Conservation (phyloP, 1,139 yeast genomes). For the Meyerozyma guilliermondii region DNA sequence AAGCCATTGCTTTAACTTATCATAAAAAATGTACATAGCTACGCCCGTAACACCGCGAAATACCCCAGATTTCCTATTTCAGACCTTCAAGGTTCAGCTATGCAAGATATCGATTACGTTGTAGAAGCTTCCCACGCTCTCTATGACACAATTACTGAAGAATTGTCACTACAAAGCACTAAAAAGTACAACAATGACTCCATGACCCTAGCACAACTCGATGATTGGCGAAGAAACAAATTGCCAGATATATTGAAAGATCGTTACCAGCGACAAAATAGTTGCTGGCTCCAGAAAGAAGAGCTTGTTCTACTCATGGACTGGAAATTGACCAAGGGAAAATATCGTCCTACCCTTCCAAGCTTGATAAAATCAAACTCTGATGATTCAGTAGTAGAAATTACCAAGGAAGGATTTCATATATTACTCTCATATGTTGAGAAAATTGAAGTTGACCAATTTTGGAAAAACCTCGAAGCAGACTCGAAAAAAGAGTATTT, state of each 20-base stretch:
- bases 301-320: conserved; percentile 41
- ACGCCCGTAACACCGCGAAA: not conserved
- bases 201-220: conserved; percentile 28
- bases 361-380: conserved; percentile 35
- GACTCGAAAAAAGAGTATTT: conserved; percentile 12
- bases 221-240: conserved; percentile 27
- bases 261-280: conserved; percentile 15
- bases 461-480: conserved; percentile 8
- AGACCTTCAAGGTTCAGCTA: not conserved
- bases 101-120: not conserved
- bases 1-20: conserved; percentile 1
- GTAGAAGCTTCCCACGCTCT: conserved; percentile 9
- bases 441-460: conserved; percentile 4
- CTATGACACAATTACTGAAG: conserved; percentile 13
- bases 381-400: conserved; percentile 18
- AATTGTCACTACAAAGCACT: conserved; percentile 13
- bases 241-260: conserved; percentile 21
- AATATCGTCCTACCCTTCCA: conserved; percentile 41
- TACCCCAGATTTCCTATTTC: not conserved
- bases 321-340: conserved; percentile 48
- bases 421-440: conserved; percentile 17
- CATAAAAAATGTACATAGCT: not conserved
- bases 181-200: conserved; percentile 16
- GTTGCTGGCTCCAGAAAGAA: conserved; percentile 26
- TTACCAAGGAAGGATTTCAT: conserved; percentile 26